phyloP scores from a whole-genome alignment of 306 rosid species.

The Lupinus albus region DNA sequence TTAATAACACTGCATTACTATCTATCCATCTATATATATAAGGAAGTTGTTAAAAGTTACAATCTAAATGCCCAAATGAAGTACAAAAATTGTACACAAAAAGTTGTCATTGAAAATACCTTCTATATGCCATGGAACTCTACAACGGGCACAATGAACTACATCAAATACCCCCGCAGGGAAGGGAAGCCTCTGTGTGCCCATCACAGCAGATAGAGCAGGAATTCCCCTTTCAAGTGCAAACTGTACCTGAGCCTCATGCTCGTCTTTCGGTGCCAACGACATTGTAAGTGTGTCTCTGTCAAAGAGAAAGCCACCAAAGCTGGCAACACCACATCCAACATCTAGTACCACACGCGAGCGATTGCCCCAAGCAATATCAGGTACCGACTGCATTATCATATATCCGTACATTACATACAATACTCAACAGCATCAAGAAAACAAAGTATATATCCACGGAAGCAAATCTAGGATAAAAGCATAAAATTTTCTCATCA shows the following conservation, averaged over 20 bases:
- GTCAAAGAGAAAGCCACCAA: constrained; percentile 94
- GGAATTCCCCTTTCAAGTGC: constrained; percentile 99
- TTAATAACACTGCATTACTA: no score
- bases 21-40: background rate
- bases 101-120: constrained; percentile 52
- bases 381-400: constrained; percentile 71
- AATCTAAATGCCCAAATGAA: constrained; percentile 21
- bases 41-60: constrained; percentile 12
- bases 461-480: constrained; percentile 20
- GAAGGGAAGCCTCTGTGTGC: constrained; percentile 91
- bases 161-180: constrained; percentile 84
- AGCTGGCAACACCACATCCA: constrained; percentile 99
- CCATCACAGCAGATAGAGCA: constrained; percentile 96
- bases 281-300: constrained; percentile 90
- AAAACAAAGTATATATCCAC: constrained; percentile 4
- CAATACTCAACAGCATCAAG: constrained; percentile 31
- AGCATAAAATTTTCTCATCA: constrained; percentile 10
- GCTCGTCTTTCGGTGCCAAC: constrained; percentile 98
- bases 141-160: constrained; percentile 95
- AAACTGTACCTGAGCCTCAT: constrained; percentile 98
- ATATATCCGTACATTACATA: constrained; percentile 23
- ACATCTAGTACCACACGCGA: constrained; percentile 91
- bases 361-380: constrained; percentile 83
- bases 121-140: constrained; percentile 99
- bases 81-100: constrained; percentile 14